Evolutionary conservation across 371 early-diverging fungal species (phyloP).

Genomic region (Mortierella sp.): DNA sequence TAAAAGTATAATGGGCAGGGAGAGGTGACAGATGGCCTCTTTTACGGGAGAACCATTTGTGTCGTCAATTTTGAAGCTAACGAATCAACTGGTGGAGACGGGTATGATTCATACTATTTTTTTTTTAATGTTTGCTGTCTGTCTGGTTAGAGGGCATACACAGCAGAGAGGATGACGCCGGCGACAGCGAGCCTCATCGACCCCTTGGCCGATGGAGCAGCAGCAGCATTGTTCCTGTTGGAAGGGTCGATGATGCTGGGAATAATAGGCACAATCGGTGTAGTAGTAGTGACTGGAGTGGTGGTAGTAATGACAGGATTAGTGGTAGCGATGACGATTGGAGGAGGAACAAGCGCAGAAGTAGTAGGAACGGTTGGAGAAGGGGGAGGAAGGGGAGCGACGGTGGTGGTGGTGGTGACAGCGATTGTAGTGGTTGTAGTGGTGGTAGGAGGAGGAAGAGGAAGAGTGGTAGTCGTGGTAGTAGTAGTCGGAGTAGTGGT

Average conservation of each 20-base stretch:
- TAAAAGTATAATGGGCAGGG: not conserved
- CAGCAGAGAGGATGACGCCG: conserved; percentile 29
- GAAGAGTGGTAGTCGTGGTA: not conserved
- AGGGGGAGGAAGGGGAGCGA: not conserved
- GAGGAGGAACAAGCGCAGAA: not conserved
- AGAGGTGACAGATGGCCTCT: not conserved
- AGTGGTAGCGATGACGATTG: not conserved
- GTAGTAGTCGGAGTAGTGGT: not conserved
- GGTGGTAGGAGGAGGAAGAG: not conserved
- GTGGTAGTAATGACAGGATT: not conserved
- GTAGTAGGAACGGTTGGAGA: not conserved
- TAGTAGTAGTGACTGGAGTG: not conserved
- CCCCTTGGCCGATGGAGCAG: conserved; percentile 13
- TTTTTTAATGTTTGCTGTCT: not conserved
- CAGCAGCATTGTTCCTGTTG: not conserved
- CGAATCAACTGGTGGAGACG: not conserved
- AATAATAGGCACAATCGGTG: not conserved
- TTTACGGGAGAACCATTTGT: not conserved
- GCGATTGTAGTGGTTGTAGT: not conserved
- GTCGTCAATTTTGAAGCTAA: not conserved
- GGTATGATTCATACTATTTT: not conserved
- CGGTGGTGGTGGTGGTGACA: not conserved
- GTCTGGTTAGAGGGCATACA: conserved; percentile 25
- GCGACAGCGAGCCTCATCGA: conserved; percentile 36
- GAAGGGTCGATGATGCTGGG: not conserved